These are phyloP conservation scores for Borovskyia barvae DNA, from an alignment of 208 protist species.

Conservation along the genomic window DNA sequence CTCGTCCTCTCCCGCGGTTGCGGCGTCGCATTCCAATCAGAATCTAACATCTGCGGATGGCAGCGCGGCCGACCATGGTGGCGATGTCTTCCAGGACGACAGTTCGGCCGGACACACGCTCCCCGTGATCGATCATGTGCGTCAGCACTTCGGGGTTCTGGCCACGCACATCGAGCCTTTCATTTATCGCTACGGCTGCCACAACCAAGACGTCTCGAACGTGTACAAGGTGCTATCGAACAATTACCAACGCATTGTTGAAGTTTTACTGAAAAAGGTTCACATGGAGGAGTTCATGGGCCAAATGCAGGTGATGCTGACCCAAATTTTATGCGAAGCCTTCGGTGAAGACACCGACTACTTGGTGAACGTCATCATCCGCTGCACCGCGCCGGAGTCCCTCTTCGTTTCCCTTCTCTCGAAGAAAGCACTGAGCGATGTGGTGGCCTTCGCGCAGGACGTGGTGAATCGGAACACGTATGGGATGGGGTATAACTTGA, in stretches of 20 bases:
- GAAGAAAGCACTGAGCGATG: slow-evolving; percentile 29
- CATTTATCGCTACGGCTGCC: slow-evolving; percentile 53
- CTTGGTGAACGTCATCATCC: slow-evolving; percentile 37
- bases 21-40: background rate
- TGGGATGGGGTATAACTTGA: slow-evolving; percentile 6
- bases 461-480: slow-evolving; percentile 25
- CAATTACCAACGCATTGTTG: slow-evolving; percentile 25
- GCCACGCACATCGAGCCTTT: slow-evolving; percentile 46
- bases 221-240: slow-evolving; percentile 48
- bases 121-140: slow-evolving; percentile 46
- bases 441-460: slow-evolving; percentile 39
- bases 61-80: background rate
- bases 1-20: slow-evolving; percentile 10
- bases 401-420: slow-evolving; percentile 55
- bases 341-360: slow-evolving; percentile 31
- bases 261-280: slow-evolving; percentile 22
- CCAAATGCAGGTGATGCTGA: slow-evolving; percentile 45
- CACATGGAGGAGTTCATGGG: slow-evolving; percentile 22
- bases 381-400: slow-evolving; percentile 18
- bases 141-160: slow-evolving; percentile 58
- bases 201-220: slow-evolving; percentile 42
- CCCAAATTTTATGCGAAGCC: slow-evolving; percentile 27
- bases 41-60: background rate
- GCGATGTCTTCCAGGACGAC: background rate
- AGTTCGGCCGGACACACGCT: slow-evolving; percentile 30